Evolutionary conservation across 2,329 filamentous ascomycete genomes (phyloP).

Genomic region (Mycosphaerella sp.): DNA sequence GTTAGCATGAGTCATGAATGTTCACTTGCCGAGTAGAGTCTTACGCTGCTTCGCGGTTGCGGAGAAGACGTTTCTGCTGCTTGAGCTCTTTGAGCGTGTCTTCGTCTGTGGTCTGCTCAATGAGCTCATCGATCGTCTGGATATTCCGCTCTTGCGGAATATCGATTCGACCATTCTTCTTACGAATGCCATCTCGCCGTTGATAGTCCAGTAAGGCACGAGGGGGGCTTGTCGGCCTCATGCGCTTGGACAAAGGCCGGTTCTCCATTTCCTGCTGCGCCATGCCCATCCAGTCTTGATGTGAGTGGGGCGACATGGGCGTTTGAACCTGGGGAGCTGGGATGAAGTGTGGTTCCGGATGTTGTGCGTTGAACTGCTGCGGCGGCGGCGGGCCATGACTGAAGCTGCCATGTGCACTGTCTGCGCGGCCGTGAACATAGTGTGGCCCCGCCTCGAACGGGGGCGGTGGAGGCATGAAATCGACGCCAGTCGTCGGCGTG

Average conservation of each 20-base stretch:
- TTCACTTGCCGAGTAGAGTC: slow-evolving; percentile 27
- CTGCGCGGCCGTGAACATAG: slow-evolving; percentile 23
- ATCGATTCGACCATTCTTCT: slow-evolving; percentile 98
- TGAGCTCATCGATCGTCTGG: slow-evolving; percentile 89
- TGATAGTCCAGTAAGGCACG: slow-evolving; percentile 35
- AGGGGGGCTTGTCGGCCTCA: slow-evolving; percentile 63
- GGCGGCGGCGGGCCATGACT: slow-evolving; percentile 36
- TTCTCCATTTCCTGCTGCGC: slow-evolving; percentile 47
- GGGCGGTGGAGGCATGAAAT: slow-evolving; percentile 44
- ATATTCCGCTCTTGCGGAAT: slow-evolving; percentile 92
- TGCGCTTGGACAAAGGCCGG: slow-evolving; percentile 46
- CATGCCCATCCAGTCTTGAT: slow-evolving; percentile 52
- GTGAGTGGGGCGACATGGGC: slow-evolving; percentile 57
- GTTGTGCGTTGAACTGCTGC: slow-evolving; percentile 34
- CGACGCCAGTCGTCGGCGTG: slow-evolving; percentile 67
- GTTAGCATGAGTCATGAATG: slow-evolving; percentile 16
- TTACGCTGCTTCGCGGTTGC: slow-evolving; percentile 95
- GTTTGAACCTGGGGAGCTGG: slow-evolving; percentile 47
- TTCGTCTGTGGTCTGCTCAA: slow-evolving; percentile 79
- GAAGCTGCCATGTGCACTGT: slow-evolving; percentile 35
- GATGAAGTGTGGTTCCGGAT: slow-evolving; percentile 38
- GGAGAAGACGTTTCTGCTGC: slow-evolving; percentile 89
- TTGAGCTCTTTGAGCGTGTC: slow-evolving; percentile 96
- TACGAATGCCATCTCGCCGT: slow-evolving; percentile 82
- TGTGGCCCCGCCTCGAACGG: slow-evolving; percentile 33